These are phyloP conservation scores for Alisma plantagoaquatica DNA, from an alignment of 106 monocot genomes.

Conservation along the genomic window DNA sequence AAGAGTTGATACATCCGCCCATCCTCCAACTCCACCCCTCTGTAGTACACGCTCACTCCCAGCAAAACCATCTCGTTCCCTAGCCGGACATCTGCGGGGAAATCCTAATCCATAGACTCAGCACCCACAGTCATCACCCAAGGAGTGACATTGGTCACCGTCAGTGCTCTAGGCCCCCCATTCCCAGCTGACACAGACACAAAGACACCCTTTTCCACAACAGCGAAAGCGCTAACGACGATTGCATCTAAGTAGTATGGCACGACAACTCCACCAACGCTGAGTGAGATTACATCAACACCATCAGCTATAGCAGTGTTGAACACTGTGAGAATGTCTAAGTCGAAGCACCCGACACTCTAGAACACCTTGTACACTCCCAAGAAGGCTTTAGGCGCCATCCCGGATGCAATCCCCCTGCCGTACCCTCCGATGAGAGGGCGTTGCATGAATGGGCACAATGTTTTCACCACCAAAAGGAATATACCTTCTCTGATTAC, in stretches of 20 bases:
- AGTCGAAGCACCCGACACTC: conserved; percentile 16
- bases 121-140: conserved; percentile 45
- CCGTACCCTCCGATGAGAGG: too few relatives aligned
- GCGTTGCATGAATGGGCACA: too few relatives aligned
- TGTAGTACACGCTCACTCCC: conserved; percentile 17
- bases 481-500: too few relatives aligned
- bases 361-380: conserved; percentile 32
- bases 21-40: neutral
- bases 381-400: conserved; percentile 2
- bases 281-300: conserved; percentile 29
- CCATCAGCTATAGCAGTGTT: conserved; percentile 24
- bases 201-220: conserved; percentile 21
- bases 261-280: conserved; percentile 18
- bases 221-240: conserved; percentile 20
- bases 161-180: conserved; percentile 18
- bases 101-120: conserved; percentile 19
- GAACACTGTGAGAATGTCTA: conserved; percentile 24
- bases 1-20: too few relatives aligned
- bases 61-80: conserved; percentile 16
- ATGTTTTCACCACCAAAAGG: too few relatives aligned
- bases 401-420: conserved; percentile 11
- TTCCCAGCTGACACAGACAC: conserved; percentile 25
- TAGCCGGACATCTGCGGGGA: conserved; percentile 21
- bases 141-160: conserved; percentile 27
- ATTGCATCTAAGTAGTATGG: conserved; percentile 14